These are phyloP conservation scores for Aureobasidium sp. DNA, from an alignment of 2,329 filamentous ascomycete species.

Conservation along the genomic window DNA sequence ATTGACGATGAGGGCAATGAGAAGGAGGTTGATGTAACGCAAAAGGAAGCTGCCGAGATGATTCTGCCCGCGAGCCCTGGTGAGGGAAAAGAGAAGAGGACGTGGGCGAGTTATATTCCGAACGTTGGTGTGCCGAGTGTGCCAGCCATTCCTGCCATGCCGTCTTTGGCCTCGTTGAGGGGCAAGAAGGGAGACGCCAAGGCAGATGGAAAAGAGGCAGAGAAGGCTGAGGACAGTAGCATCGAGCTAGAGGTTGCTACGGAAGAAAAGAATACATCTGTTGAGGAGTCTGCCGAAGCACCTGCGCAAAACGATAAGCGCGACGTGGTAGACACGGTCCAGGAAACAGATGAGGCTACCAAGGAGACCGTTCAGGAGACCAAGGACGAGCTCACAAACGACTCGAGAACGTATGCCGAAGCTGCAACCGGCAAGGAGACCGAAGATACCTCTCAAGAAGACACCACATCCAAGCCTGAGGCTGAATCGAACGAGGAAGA, in stretches of 20 bases:
- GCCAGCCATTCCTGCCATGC: conserved; percentile 15
- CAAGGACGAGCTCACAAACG: neutral
- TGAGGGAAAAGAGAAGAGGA: conserved; percentile 23
- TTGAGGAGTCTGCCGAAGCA: neutral
- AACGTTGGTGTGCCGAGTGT: conserved; percentile 4
- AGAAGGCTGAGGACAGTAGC: neutral
- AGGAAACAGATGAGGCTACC: conserved; percentile 16
- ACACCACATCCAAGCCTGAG: conserved; percentile 27
- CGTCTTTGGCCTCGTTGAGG: conserved; percentile 17
- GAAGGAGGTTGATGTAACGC: conserved; percentile 26
- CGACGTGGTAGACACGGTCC: neutral
- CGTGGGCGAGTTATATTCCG: conserved; percentile 30
- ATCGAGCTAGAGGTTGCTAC: neutral
- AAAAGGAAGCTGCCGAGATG: conserved; percentile 20
- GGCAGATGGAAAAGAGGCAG: conserved; percentile 23
- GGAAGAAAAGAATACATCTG: neutral
- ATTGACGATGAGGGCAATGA: conserved; percentile 29
- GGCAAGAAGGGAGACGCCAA: conserved; percentile 16
- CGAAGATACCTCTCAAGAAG: neutral
- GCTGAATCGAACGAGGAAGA: neutral
- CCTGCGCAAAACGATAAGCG: neutral
- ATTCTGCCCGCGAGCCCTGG: neutral
- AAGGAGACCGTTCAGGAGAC: neutral
- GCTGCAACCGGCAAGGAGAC: neutral
- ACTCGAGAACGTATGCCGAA: neutral